Conservation (phyloP, 1,284 basidiomycete genomes). For the Peniophora sp. region DNA sequence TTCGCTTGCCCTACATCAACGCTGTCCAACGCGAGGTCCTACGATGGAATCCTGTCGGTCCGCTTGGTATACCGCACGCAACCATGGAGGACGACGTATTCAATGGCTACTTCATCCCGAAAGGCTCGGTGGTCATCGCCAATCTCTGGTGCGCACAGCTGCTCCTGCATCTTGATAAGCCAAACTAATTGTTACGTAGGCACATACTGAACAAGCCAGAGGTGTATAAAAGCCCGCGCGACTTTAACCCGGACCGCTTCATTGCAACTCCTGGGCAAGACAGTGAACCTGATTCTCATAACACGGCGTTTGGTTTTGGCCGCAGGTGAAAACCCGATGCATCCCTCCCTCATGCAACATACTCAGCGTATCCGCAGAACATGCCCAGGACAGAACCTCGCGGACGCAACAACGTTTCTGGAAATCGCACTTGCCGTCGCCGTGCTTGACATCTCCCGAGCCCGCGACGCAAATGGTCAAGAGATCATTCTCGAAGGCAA, state of each 20-base stretch:
- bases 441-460: too few relatives aligned
- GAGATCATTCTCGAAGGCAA: too few relatives aligned
- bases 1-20: conserved; percentile 18
- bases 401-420: neutral
- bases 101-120: conserved; percentile 12
- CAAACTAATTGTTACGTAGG: too few relatives aligned
- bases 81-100: conserved; percentile 9
- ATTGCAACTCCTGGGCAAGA: neutral
- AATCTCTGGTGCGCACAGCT: conserved; percentile 8
- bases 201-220: neutral
- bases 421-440: too few relatives aligned
- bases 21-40: conserved; percentile 21
- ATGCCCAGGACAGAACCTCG: neutral
- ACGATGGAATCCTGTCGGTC: conserved; percentile 19
- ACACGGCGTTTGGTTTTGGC: neutral
- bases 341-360: too few relatives aligned
- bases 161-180: too few relatives aligned
- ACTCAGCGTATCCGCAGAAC: neutral
- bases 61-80: conserved; percentile 11
- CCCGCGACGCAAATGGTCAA: too few relatives aligned
- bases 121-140: conserved; percentile 11
- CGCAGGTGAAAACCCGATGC: neutral
- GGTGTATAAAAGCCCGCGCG: neutral
- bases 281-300: neutral
- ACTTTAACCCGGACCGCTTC: neutral